Percentiles rank a stretch among this genome's conserved stretches.
phyloP scores from a whole-genome alignment of 352 stramenopile species.

The Globisporangium takayamanum region DNA sequence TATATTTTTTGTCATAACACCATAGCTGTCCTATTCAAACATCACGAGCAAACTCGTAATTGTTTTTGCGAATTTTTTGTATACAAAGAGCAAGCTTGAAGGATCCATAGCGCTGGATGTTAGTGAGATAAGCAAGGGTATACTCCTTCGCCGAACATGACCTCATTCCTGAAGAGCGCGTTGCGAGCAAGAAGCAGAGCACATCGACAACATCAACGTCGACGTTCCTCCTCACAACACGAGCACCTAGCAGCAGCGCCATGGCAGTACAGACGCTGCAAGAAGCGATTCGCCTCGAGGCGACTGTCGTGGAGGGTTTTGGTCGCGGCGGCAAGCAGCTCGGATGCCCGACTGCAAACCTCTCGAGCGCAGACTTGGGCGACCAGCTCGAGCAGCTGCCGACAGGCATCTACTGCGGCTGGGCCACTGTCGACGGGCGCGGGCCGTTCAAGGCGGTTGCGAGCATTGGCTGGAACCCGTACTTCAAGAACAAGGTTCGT shows the following conservation, averaged over 20 bases:
- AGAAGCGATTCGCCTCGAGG: conserved; percentile 71
- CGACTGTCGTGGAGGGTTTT: conserved; percentile 91
- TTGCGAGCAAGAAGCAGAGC: too few species aligned
- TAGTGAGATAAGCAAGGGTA: too few species aligned
- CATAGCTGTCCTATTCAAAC: too few species aligned
- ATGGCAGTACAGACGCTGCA: conserved; percentile 59
- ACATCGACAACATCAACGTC: too few species aligned
- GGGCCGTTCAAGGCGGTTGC: conserved; percentile 91
- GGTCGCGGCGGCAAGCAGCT: conserved; percentile 94
- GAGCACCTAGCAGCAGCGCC: neutral
- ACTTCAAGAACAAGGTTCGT: conserved; percentile 89
- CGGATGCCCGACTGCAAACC: conserved; percentile 94
- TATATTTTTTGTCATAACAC: too few species aligned
- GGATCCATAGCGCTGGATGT: too few species aligned
- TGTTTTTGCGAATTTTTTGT: too few species aligned
- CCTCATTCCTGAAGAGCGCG: too few species aligned
- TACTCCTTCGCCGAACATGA: too few species aligned
- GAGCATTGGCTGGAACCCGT: conserved; percentile 96
- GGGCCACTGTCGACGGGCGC: conserved; percentile 82
- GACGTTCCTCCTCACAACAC: too few species aligned
- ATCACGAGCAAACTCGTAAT: too few species aligned
- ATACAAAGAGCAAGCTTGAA: too few species aligned
- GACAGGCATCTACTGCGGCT: conserved; percentile 94
- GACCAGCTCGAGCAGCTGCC: conserved; percentile 65
- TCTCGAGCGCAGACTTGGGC: conserved; percentile 83